Conservation (phyloP, 2,329 filamentous ascomycete species). For the Alternaria postmessia region DNA sequence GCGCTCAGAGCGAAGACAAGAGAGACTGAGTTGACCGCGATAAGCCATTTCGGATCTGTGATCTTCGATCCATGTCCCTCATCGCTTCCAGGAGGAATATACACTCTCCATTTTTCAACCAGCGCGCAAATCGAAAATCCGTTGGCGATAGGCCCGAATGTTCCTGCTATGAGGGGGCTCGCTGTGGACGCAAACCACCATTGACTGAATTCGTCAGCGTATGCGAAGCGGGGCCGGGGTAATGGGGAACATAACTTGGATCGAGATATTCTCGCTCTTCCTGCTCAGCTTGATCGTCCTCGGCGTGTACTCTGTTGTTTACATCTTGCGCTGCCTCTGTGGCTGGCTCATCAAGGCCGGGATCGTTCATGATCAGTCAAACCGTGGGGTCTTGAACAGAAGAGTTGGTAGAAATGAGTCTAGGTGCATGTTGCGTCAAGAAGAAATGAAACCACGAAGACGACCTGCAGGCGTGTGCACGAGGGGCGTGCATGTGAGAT, state of each 20-base stretch:
- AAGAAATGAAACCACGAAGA: background rate
- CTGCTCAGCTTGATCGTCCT: conserved; percentile 47
- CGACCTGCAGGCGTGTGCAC: conserved; percentile 3
- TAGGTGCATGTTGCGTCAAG: background rate
- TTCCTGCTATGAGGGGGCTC: conserved; percentile 64
- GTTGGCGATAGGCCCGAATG: conserved; percentile 64
- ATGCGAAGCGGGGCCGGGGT: background rate
- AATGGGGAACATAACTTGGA: conserved; percentile 47
- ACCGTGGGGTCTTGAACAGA: background rate
- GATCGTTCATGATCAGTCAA: conserved; percentile 53
- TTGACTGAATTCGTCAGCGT: conserved; percentile 46
- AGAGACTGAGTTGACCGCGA: conserved; percentile 65
- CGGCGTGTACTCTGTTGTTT: conserved; percentile 47
- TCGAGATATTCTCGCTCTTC: conserved; percentile 55
- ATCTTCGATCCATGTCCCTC: conserved; percentile 58
- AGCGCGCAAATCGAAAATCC: conserved; percentile 65
- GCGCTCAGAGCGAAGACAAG: conserved; percentile 62
- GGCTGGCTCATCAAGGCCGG: conserved; percentile 61
- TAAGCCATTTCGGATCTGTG: conserved; percentile 63
- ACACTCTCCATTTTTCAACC: conserved; percentile 64
- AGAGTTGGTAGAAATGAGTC: background rate
- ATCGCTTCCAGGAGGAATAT: conserved; percentile 56
- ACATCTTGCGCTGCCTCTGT: conserved; percentile 57
- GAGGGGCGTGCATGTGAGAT: conserved; percentile 13
- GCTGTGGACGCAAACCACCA: conserved; percentile 71